Evolutionary conservation across 345 rosid species (phyloP), one percentile per base, ranked within the genome.

Genomic region (Gossypium australe): DNA sequence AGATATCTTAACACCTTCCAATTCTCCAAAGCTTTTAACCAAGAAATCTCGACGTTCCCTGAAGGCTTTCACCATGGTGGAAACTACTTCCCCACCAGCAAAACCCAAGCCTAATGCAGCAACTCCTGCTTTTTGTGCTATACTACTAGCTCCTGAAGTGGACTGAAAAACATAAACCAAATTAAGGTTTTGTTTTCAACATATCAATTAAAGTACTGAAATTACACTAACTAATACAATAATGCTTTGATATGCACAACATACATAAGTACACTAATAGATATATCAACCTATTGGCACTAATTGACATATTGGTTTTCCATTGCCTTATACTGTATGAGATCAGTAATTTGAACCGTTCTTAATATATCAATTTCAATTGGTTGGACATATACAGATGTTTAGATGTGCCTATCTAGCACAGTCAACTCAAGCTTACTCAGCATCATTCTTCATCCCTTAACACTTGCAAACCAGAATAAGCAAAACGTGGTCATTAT

Each of bases 131-230:
- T 86, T 93, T 55, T 95, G 98, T 67, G 99, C 74, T 73, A 91
- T 86, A 74, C 91, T 93, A 82, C 98, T 87, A 27, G 98, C 97
- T 75, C 99, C 98, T 44, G 98, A 93, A 79, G 89, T 89, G 63
- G 78, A 78, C 98, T 94, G 83, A 22, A 78, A 52, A 6, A 56
- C 22, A 45, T 11, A 25, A 17, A n/a, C 48, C 55, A 64, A 41
- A n/a, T 3, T 9, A 11, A n/a, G 49, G 68, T 64, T n/a, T 64
- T 9, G 14, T 29, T 64, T n/a, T 11, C 25, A 1, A 13, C 20
- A 10, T 3, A 41, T 17, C 0, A 51, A 64, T 64, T 41, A 64
- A 41, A 34, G 25, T 63, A 34, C 10, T 7, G 7, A 63, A 64
- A 41, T 25, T 41, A 64, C 24, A 64, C 14, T n/a, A 41, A 41